Evolutionary conservation across 441 rosid genomes (phyloP).

Genomic region (Adansonia gregorii): DNA sequence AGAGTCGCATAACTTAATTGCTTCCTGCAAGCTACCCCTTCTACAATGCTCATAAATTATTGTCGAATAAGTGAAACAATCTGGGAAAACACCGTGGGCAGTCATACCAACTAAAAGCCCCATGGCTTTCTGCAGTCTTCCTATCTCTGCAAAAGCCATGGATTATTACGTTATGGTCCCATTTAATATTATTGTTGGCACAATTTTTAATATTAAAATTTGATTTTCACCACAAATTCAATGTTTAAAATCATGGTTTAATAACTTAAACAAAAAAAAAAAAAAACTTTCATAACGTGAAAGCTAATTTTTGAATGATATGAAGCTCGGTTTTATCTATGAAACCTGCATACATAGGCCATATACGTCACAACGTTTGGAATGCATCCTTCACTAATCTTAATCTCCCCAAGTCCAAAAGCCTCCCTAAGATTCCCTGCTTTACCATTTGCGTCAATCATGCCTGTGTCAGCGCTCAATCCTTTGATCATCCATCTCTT

Average conservation of each 20-base stretch:
- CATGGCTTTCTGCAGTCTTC: constrained; percentile 66
- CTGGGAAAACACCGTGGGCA: constrained; percentile 58
- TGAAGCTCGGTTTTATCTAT: constrained; percentile 67
- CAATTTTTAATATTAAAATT: no score
- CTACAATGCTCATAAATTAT: constrained; percentile 68
- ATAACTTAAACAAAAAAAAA: no score
- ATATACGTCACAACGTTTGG: constrained; percentile 80
- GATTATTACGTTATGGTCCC: constrained; percentile 58
- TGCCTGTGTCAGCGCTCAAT: constrained; percentile 83
- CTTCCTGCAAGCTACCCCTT: constrained; percentile 58
- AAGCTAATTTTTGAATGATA: neutral
- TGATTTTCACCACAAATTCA: no score
- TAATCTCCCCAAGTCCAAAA: constrained; percentile 67
- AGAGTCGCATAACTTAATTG: constrained; percentile 63
- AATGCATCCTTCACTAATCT: constrained; percentile 67
- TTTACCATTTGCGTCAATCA: constrained; percentile 80
- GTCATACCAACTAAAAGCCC: constrained; percentile 61
- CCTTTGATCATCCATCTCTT: constrained; percentile 66
- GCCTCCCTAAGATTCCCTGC: constrained; percentile 70
- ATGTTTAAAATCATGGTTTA: no score
- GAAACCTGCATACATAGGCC: constrained; percentile 77
- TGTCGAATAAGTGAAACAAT: constrained; percentile 84
- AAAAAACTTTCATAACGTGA: no score
- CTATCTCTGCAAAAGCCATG: constrained; percentile 75
- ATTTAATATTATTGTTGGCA: no score